Base-by-base conservation (phyloP, 163 green algal genomes). In the Prototheca stagnorum region DNA sequence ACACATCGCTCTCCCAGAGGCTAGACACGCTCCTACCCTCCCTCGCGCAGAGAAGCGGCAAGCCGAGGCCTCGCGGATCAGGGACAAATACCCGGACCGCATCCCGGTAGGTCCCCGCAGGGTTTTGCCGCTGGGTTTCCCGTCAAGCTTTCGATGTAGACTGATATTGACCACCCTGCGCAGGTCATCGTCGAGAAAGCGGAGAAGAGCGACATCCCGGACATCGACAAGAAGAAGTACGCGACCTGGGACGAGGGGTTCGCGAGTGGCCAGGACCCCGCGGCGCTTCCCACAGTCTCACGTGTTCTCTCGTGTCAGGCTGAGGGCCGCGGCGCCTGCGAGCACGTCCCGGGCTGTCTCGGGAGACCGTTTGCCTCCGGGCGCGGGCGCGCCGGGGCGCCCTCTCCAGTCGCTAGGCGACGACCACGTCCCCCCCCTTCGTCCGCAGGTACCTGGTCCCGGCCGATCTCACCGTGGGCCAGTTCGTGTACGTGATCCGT, bases 181-280 rank as follows among this genome's bases (percentile, higher is more conserved):
- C 71, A 96, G 87, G 87, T 98, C 7, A 99, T 99, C 43, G 90
- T 99, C 14, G 90, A 99, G 67, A 90, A 92, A 54, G 82, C 88
- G 2, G 78, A 89, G 49, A 85, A 79, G 45, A 93, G 74, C 49
- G 82, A 96, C 52, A 95, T 99, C 37, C 84, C 90, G n/a, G 85
- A 93, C 53, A 97, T 99, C 35, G 90, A 99, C 74, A 99, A 99
- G 81, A 97, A 98, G 62, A 99, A 99, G 88, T 95, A 43, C 47
- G 64, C 22, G 34, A 2, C 6, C 12, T 35, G 2, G 23, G 1
- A 29, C 40, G 12, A 7, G 16, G 14, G 16, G 24, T 35, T 49
- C 11, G 43, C 16, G 12, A 6, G 12, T 49, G 6, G 11, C 8
- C 11, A 39, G 40, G 22, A 14, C 8, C 37, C 22, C 37, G 31